phyloP scores from a whole-genome alignment of 2,329 filamentous ascomycete genomes.

The Penicillium sclerotigenum region DNA sequence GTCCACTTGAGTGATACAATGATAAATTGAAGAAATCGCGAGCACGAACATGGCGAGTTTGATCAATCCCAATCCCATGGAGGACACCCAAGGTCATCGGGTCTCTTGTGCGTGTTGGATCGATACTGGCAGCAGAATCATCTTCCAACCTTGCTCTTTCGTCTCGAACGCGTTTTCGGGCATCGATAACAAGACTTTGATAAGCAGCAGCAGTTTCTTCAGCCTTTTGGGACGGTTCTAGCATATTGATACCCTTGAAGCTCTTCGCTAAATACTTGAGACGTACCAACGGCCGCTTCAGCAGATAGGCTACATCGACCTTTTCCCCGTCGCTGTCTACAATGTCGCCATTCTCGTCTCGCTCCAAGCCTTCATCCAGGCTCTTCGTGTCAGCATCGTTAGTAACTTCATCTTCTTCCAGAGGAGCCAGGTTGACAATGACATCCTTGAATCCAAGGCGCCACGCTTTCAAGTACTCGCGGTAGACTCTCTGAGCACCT shows the following conservation, averaged over 20 bases:
- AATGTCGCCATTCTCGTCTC: conserved; percentile 60
- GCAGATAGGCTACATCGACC: conserved; percentile 87
- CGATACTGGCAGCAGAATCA: conserved; percentile 79
- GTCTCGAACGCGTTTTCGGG: conserved; percentile 69
- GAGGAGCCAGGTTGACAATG: conserved; percentile 84
- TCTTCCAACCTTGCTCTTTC: conserved; percentile 74
- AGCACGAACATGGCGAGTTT: conserved; percentile 76
- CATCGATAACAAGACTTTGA: conserved; percentile 70
- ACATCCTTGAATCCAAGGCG: conserved; percentile 91
- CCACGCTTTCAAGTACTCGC: conserved; percentile 84
- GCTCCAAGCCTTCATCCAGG: conserved; percentile 54
- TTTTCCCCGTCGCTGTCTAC: conserved; percentile 75
- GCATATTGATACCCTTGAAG: conserved; percentile 59
- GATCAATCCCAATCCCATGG: conserved; percentile 68
- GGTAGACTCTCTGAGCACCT: conserved; percentile 72
- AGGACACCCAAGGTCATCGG: conserved; percentile 71
- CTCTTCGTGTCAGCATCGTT: conserved; percentile 46
- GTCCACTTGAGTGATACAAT: conserved; percentile 81
- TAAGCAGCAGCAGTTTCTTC: conserved; percentile 61
- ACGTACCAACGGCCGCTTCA: conserved; percentile 83
- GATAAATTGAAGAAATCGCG: conserved; percentile 88
- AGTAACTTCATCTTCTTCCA: conserved; percentile 59
- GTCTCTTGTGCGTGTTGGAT: conserved; percentile 76
- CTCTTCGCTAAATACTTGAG: conserved; percentile 85
- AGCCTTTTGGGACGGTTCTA: conserved; percentile 50